Conservation (phyloP, 768 basidiomycete genomes). For the Boletus rubroflammeus region DNA sequence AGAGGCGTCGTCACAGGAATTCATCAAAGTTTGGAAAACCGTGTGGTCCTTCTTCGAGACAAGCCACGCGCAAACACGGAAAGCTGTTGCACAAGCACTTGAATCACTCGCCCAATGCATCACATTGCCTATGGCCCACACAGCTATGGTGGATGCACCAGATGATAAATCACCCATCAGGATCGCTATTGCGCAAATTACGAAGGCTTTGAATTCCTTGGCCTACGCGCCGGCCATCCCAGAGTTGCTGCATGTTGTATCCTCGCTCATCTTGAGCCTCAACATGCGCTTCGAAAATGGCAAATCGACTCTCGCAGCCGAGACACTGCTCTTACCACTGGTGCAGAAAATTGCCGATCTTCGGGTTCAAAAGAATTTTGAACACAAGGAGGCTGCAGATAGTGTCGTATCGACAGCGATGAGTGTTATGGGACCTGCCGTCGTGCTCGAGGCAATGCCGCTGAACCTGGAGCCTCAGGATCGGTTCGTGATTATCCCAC, state of each 20-base stretch:
- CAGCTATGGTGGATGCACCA: slow-evolving; percentile 45
- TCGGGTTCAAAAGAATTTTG: slow-evolving; percentile 76
- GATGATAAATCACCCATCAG: slow-evolving; percentile 53
- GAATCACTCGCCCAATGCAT: slow-evolving; percentile 67
- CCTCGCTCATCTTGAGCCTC: slow-evolving; percentile 64
- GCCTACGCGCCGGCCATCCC: slow-evolving; percentile 72
- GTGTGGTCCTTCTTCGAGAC: slow-evolving; percentile 80
- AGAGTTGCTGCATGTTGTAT: slow-evolving; percentile 70
- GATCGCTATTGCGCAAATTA: slow-evolving; percentile 58
- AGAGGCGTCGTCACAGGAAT: slow-evolving; percentile 48
- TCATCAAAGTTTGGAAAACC: slow-evolving; percentile 67
- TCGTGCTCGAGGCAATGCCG: slow-evolving; percentile 69
- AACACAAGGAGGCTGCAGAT: slow-evolving; percentile 88
- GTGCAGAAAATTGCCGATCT: slow-evolving; percentile 71
- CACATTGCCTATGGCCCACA: slow-evolving; percentile 53
- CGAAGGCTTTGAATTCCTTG: slow-evolving; percentile 69
- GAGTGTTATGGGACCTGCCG: slow-evolving; percentile 80
- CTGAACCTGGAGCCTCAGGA: slow-evolving; percentile 82
- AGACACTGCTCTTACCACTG: slow-evolving; percentile 64
- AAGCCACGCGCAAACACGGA: slow-evolving; percentile 54
- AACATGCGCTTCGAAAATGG: slow-evolving; percentile 43
- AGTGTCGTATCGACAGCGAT: slow-evolving; percentile 74
- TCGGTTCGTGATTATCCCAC: slow-evolving; percentile 46
- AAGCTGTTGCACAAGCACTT: slow-evolving; percentile 61
- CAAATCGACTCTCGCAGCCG: slow-evolving; percentile 55